Percentiles rank a stretch among this genome's conserved stretches.
These are phyloP conservation scores for Yamadazyma spencermartinsiae DNA, from an alignment of 1,139 yeast species.

Conservation along the genomic window DNA sequence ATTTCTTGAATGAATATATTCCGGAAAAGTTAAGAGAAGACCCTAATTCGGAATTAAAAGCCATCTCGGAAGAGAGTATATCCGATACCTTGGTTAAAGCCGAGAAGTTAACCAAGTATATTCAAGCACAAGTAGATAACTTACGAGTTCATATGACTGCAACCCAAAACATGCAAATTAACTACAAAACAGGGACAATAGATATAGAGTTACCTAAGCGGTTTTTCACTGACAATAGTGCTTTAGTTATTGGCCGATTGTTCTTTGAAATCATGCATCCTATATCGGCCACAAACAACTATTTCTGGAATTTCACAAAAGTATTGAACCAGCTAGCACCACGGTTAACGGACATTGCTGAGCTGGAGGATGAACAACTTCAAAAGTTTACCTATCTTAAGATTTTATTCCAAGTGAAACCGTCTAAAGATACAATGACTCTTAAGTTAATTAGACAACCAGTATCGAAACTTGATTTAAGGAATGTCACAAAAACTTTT, in stretches of 20 bases:
- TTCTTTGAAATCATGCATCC: constrained; percentile 33
- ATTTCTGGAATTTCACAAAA: constrained; percentile 49
- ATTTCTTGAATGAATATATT: constrained; percentile 27
- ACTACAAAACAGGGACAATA: constrained; percentile 11
- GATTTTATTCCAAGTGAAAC: constrained; percentile 21
- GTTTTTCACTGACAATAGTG: constrained; percentile 12
- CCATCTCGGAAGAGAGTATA: constrained; percentile 18
- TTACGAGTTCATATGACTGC: constrained; percentile 6
- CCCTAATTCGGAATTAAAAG: constrained; percentile 14
- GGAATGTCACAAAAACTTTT: constrained; percentile 5
- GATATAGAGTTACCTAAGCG: constrained; percentile 1
- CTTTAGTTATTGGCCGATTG: constrained; percentile 29
- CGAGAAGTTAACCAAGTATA: constrained; percentile 14
- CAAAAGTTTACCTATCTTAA: constrained; percentile 22
- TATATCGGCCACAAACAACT: constrained; percentile 41
- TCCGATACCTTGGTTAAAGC: constrained; percentile 18
- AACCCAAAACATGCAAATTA: neutral
- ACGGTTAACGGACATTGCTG: constrained; percentile 13
- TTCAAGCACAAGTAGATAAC: constrained; percentile 15
- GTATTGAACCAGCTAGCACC: constrained; percentile 37
- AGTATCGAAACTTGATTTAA: constrained; percentile 19
- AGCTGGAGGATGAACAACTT: neutral
- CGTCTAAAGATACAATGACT: constrained; percentile 8
- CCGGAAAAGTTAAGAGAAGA: constrained; percentile 18
- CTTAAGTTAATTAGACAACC: constrained; percentile 26